Evolutionary conservation across 306 rosid genomes (phyloP), one percentile per base, ranked within the genome.

Genomic region (Prunus salicina): DNA sequence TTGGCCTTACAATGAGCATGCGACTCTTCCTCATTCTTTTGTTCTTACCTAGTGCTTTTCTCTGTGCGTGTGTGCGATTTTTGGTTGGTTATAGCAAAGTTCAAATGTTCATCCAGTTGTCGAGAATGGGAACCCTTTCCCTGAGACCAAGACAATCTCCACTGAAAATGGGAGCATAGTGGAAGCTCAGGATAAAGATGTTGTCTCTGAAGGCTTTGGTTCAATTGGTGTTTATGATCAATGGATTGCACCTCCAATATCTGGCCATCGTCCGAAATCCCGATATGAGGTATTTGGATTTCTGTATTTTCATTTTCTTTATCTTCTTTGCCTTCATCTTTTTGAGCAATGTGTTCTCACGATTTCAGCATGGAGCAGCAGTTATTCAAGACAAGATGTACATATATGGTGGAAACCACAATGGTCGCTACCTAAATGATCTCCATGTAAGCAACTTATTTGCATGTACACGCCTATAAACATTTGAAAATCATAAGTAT

Each of bases 351-450:
- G 64, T 55, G 32, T 82, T 80, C 60, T 81, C 71, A 14, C 49
- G 38, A 85, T 69, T 86, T 78, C 87, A 93, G 98, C 98, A 94
- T 83, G 98, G 93, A 83, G 96, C 97, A 60, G 89, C 96, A 73
- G 87, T 84, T 50, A 76, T 90, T 75, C 98, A 86, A 88, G 94
- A 94, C 85, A 91, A 88, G 90, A 85, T 90, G 96, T 94, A 91
- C 80, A 88, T 94, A 81, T 82, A 87, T 87, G 98, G 98, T 32
- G 98, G 98, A 86, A 94, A 91, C 83, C 97, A 94, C 87, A 94
- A 94, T 81, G 98, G 98, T 45, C 98, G 98, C 77, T 91, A 94
- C 85, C 96, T 94, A 65, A 91, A 80, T 85, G 97, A 94, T 84
- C 88, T 94, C 69, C 90, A 87, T 63, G 98, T 93, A 82, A 90